phyloP scores from a whole-genome alignment of 192 early-diverging fungal species.

The Umbelopsis vinacea region DNA sequence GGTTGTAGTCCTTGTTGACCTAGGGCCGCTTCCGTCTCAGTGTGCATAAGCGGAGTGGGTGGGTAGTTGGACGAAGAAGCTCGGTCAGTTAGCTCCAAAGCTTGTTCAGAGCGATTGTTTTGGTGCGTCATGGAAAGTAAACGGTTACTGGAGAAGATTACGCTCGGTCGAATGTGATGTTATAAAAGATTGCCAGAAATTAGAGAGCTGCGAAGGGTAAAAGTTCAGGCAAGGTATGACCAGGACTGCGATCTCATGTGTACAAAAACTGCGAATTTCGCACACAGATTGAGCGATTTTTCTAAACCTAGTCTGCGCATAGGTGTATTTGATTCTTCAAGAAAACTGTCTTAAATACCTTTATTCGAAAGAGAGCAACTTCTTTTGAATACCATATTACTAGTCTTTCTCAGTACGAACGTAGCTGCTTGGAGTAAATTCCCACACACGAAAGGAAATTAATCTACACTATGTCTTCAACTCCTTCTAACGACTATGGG shows the following conservation, averaged over 20 bases:
- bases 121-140: not conserved
- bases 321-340: not conserved
- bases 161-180: not conserved
- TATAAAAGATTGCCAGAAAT: slow-evolving; percentile 17
- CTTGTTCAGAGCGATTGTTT: not conserved
- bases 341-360: not conserved
- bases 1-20: slow-evolving; percentile 32
- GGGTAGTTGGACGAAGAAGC: slow-evolving; percentile 1
- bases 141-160: not conserved
- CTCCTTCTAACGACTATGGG: not conserved
- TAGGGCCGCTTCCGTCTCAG: slow-evolving; percentile 23
- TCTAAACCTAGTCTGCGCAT: not conserved
- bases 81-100: slow-evolving; percentile 8
- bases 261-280: not conserved
- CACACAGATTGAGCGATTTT: not conserved
- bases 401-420: not conserved
- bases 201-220: slow-evolving; percentile 16
- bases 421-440: not conserved
- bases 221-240: slow-evolving; percentile 10
- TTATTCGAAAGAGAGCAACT: not conserved
- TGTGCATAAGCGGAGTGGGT: not conserved
- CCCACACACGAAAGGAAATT: not conserved
- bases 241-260: not conserved
- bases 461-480: not conserved
- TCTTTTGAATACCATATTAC: not conserved